Conservation (phyloP, 2,329 filamentous ascomycete species). For the Cercospora zeina region DNA sequence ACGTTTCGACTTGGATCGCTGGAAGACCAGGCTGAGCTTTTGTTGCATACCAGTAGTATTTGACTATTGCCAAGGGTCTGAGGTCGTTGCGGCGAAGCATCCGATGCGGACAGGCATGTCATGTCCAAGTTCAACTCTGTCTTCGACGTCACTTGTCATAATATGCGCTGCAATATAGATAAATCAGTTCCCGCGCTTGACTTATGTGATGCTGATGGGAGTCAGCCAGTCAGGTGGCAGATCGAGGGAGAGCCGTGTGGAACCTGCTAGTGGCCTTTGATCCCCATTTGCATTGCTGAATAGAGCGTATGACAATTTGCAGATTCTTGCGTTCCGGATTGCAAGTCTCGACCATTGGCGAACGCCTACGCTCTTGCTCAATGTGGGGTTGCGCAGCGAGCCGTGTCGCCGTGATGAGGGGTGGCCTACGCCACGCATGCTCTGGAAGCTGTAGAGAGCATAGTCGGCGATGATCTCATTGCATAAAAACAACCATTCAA, state of each 20-base stretch:
- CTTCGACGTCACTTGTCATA: constrained; percentile 5
- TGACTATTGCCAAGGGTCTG: not conserved
- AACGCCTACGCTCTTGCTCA: constrained; percentile 7
- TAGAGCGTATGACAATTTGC: not conserved
- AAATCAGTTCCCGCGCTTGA: not conserved
- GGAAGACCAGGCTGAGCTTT: not conserved
- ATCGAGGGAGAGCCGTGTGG: not conserved
- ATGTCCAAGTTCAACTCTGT: constrained; percentile 1
- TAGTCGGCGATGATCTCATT: constrained; percentile 7
- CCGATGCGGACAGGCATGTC: not conserved
- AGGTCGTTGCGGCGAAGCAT: not conserved
- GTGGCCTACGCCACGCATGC: constrained; percentile 7
- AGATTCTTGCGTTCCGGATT: not conserved
- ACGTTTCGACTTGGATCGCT: not conserved
- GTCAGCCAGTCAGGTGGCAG: not conserved
- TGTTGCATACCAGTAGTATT: not conserved
- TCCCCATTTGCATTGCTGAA: not conserved
- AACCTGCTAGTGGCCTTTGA: not conserved
- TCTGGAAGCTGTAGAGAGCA: constrained; percentile 6
- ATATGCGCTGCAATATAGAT: not conserved
- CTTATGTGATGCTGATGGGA: not conserved
- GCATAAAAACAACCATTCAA: not conserved
- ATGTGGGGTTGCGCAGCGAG: constrained; percentile 4
- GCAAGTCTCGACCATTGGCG: not conserved
- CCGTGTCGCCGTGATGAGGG: constrained; percentile 14